Base-by-base conservation (phyloP, 2,329 filamentous ascomycete species). In the Pestalotiopsis sp. region DNA sequence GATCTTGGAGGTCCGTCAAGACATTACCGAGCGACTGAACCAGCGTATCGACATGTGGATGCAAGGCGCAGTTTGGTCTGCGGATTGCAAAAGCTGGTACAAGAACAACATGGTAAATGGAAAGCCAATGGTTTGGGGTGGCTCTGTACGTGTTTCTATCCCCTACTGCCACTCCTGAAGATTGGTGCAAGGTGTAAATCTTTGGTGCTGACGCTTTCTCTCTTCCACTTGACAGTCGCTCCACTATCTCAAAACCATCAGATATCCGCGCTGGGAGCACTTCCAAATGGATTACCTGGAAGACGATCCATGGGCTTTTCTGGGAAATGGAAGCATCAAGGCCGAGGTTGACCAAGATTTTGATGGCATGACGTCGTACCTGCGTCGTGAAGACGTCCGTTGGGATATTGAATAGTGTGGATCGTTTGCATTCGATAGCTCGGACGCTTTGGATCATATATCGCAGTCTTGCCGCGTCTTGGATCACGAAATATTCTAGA, bases 11-110 rank as follows among this genome's bases (percentile, higher is more conserved):
- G 72, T 77, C 1, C 72, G 78, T 2, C 61, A 62, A 75, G 31
- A 36, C 9, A 9, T 36, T 9, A 36, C 31, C 31, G 31, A 36
- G 31, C 31, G 31, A 36, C 31, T 74, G 27, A 68, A 71, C 36
- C 73, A 74, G 23, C 79, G 20, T 3, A 56, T 56, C 20, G 49
- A 56, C 20, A 75, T 57, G 67, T 77, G 25, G 70, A 72, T 4
- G 71, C 70, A 6, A 76, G 73, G 0, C 20, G 20, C 75, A 72
- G 5, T 77, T 72, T 72, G 73, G 69, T 0, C 72, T 70, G 5
- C 72, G 69, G 2, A 56, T 12, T 77, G 76, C 65, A 69, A 72
- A 11, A 75, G 72, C 23, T 76, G 75, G 73, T 76, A 74, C 70
- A 77, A 77, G 70, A 70, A 72, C 12, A 74, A 73, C 52, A 75